A percentile compares a stretch with the other conserved stretches of the same genome.
phyloP scores from a whole-genome alignment of 1,139 yeast genomes.

The Suhomyces bolitotheri region DNA sequence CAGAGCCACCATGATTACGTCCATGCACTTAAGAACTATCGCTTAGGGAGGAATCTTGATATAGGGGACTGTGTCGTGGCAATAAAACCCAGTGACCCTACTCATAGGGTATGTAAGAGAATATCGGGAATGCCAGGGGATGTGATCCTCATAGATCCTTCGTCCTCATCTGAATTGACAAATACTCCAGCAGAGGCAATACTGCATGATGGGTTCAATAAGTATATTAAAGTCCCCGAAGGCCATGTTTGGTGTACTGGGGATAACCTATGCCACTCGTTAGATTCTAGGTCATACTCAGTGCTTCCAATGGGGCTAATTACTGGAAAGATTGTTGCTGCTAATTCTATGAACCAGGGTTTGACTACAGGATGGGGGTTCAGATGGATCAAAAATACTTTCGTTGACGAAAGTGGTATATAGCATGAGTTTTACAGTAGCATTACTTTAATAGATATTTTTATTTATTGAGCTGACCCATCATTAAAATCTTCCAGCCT shows the following conservation, averaged over 20 bases:
- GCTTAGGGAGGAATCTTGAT: constrained; percentile 58
- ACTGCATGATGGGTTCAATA: constrained; percentile 50
- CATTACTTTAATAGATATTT: neutral
- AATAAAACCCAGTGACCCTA: constrained; percentile 85
- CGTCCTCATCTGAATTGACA: constrained; percentile 56
- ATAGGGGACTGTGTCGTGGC: constrained; percentile 92
- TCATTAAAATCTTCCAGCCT: constrained; percentile 28
- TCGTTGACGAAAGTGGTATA: constrained; percentile 19
- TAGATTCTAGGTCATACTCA: constrained; percentile 88
- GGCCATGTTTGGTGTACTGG: constrained; percentile 99
- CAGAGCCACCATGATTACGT: constrained; percentile 76
- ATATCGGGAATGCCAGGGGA: constrained; percentile 98
- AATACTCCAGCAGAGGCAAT: constrained; percentile 31
- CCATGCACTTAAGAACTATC: constrained; percentile 63
- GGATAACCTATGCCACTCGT: constrained; percentile 83
- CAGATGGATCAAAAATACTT: constrained; percentile 52
- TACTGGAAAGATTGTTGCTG: constrained; percentile 85
- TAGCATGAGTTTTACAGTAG: constrained; percentile 5
- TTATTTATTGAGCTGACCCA: neutral
- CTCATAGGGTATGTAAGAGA: constrained; percentile 84
- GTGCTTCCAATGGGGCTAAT: constrained; percentile 85
- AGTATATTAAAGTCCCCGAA: constrained; percentile 68
- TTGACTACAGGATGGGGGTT: constrained; percentile 46
- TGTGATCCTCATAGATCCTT: constrained; percentile 75
- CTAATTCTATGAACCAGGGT: constrained; percentile 43